Base-by-base conservation (phyloP, 768 basidiomycete species). In the Melanogaster broomeanus region DNA sequence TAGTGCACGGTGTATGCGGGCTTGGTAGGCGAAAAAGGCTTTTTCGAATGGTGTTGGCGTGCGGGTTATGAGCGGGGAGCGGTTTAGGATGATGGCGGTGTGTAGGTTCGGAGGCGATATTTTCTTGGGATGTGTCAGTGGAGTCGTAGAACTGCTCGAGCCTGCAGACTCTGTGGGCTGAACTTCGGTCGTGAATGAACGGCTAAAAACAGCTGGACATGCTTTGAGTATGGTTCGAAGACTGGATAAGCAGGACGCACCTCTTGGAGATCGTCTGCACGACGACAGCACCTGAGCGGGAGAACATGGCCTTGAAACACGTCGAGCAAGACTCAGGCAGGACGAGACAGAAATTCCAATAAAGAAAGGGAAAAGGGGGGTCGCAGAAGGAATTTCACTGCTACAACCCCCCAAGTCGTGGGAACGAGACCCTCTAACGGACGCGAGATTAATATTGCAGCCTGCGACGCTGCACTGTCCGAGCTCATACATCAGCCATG, bases 1-100 rank as follows among this genome's bases (percentile, higher is more conserved):
- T 42, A 98, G 73, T 3, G 93, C 87, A 58, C 90, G 87, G 61
- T 85, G 82, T 63, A 98, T 81, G 38, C 90, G 85, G 9, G 82
- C 76, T 66, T 93, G 89, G 77, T 96, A 95, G 47, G 80, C 76
- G 69, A 90, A 87, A 70, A 89, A 94, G 12, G 90, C 84, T 58
- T 77, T 73, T 70, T 95, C 91, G 61, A 96, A 88, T 2, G 78
- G 71, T 0, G 83, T 83, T 0, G 85, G 87, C 0, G 85, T 79
- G 42, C 85, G 84, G 0, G 90, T 87, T 45, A 93, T 68, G 49
- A 87, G 76, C 16, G 91, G 91, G 3, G 89, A 79, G 42, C 90
- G 84, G 72, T 90, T 90, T 48, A 92, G 74, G 55, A 93, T 74
- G 60, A 90, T 74, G n/a, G 86, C 81, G 8, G 88, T 75, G 49